Conservation (phyloP, 2,329 filamentous ascomycete genomes). For the Beauveria pseudobassiana region DNA sequence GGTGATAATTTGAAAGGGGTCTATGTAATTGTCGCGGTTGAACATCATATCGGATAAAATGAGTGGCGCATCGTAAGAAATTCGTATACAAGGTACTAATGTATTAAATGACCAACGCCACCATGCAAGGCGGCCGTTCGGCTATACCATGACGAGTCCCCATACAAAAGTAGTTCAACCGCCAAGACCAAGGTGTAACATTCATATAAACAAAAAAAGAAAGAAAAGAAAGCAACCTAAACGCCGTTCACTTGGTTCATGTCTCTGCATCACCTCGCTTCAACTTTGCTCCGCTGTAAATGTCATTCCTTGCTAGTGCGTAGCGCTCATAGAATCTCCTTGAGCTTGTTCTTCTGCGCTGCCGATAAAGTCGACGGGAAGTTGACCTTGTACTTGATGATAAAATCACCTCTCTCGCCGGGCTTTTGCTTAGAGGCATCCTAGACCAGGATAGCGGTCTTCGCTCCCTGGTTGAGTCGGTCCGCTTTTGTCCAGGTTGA, state of each 20-base stretch:
- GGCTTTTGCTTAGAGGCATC: conserved; percentile 94
- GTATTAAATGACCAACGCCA: background rate
- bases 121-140: background rate
- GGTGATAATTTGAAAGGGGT: too few relatives aligned
- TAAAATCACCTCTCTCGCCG: conserved; percentile 73
- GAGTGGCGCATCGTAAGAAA: background rate
- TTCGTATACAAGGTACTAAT: background rate
- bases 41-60: too few relatives aligned
- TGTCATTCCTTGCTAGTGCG: background rate
- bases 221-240: background rate
- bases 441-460: conserved; percentile 75
- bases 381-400: conserved; percentile 86
- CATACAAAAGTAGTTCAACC: background rate
- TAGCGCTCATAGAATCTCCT: conserved; percentile 59
- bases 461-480: conserved; percentile 79
- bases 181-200: background rate
- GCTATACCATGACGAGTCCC: background rate
- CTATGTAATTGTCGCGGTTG: too few relatives aligned
- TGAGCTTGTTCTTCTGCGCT: conserved; percentile 72
- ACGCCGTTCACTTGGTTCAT: background rate
- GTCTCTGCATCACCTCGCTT: background rate
- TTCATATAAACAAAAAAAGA: background rate
- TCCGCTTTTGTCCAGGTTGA: conserved; percentile 70
- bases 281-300: background rate
- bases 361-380: conserved; percentile 74